phyloP scores from a whole-genome alignment of 257 asterid genomes.

The Haberlea rhodopensis region DNA sequence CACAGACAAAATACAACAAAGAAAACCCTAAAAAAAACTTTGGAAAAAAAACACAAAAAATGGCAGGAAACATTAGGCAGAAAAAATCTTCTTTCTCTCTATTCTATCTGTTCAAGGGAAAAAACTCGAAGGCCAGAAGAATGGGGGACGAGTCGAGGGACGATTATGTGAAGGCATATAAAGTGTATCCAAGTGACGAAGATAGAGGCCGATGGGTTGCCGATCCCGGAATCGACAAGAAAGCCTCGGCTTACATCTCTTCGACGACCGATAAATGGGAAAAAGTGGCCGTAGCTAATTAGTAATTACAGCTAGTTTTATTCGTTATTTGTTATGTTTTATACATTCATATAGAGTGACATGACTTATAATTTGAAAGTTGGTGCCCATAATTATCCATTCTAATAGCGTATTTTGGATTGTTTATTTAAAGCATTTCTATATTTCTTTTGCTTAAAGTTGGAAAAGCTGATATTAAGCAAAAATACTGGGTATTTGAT shows the following conservation, averaged over 20 bases:
- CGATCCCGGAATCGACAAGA: conserved; percentile 69
- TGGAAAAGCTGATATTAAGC: no score
- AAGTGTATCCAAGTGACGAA: conserved; percentile 76
- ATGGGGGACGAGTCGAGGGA: conserved; percentile 26
- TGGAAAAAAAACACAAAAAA: not conserved
- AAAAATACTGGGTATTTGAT: no score
- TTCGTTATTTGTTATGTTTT: not conserved
- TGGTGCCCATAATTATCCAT: no score
- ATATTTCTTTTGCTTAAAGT: no score
- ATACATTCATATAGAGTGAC: not conserved
- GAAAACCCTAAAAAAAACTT: not conserved
- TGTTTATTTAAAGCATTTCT: no score
- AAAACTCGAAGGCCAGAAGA: conserved; percentile 25
- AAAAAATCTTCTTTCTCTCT: conserved; percentile 51
- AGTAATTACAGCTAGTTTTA: not conserved
- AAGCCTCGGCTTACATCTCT: conserved; percentile 57
- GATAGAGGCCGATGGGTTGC: conserved; percentile 83
- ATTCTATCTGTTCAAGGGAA: conserved; percentile 48
- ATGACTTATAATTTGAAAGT: not conserved
- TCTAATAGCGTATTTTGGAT: no score
- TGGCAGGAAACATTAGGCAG: conserved; percentile 53
- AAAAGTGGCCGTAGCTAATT: conserved; percentile 33
- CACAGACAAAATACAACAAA: no score
- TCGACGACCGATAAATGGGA: conserved; percentile 53
- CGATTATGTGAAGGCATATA: conserved; percentile 62